Percentiles rank a stretch among this genome's conserved stretches.
Evolutionary conservation across 2,329 filamentous ascomycete species (phyloP).

Genomic region (Talaromyces sp.): DNA sequence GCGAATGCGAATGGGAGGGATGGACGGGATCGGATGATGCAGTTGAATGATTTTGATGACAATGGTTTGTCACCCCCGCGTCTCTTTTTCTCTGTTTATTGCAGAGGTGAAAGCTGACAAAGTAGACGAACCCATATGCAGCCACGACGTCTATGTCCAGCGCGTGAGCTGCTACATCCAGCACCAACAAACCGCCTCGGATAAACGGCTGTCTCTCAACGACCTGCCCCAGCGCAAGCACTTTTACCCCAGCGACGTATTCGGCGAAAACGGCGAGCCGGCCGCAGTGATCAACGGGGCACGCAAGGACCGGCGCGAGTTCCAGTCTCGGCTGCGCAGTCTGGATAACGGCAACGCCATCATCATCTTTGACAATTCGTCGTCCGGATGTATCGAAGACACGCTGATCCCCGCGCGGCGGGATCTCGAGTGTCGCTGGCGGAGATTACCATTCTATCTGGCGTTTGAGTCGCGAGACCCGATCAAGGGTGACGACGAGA

Average conservation of each 20-base stretch:
- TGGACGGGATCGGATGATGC: constrained; percentile 41
- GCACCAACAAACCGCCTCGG: constrained; percentile 37
- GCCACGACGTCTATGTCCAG: constrained; percentile 47
- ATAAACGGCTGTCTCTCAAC: constrained; percentile 13
- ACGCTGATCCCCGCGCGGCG: constrained; percentile 47
- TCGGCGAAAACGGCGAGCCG: constrained; percentile 37
- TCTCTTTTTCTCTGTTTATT: background rate
- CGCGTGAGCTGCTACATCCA: constrained; percentile 48
- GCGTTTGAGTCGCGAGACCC: constrained; percentile 35
- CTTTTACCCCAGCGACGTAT: constrained; percentile 42
- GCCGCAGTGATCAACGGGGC: constrained; percentile 19
- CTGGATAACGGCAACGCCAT: constrained; percentile 49
- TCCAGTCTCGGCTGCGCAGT: constrained; percentile 34
- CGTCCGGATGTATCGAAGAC: constrained; percentile 43
- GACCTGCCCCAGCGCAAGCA: constrained; percentile 28
- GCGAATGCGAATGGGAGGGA: constrained; percentile 11
- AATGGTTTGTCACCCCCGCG: constrained; percentile 18
- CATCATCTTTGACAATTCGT: constrained; percentile 50
- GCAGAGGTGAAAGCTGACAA: no score
- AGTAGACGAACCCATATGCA: constrained; percentile 38
- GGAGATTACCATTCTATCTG: constrained; percentile 47
- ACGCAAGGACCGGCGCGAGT: constrained; percentile 22
- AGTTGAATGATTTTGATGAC: constrained; percentile 46
- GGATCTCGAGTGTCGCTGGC: constrained; percentile 50
- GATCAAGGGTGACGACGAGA: constrained; percentile 33